Conservation (phyloP, 805 yeast species). For the Ogataea nakhonphanomensis region DNA sequence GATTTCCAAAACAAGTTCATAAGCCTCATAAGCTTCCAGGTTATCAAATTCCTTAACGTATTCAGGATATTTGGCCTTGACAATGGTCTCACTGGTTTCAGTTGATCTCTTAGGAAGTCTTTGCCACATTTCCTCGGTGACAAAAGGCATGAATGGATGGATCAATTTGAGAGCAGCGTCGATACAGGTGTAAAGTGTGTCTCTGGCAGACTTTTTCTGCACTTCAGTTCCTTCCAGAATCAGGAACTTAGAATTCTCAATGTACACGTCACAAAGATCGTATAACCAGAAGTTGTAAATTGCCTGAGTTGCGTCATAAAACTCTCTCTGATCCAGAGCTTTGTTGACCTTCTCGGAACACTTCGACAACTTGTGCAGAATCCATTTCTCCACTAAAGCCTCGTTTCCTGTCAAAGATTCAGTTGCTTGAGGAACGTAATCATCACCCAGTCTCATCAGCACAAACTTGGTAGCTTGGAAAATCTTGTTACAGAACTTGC, state of each 20-base stretch:
- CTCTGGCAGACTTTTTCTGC: slow-evolving; percentile 87
- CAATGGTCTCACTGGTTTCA: slow-evolving; percentile 69
- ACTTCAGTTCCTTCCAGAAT: slow-evolving; percentile 85
- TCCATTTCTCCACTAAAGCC: slow-evolving; percentile 95
- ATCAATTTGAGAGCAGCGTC: slow-evolving; percentile 89
- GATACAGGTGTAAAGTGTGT: slow-evolving; percentile 87
- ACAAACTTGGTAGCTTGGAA: slow-evolving; percentile 98
- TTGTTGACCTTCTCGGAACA: slow-evolving; percentile 64
- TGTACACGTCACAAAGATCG: slow-evolving; percentile 95
- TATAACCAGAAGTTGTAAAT: slow-evolving; percentile 93
- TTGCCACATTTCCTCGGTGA: slow-evolving; percentile 99
- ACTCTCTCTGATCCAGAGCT: slow-evolving; percentile 79
- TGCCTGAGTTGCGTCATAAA: slow-evolving; percentile 80
- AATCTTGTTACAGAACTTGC: slow-evolving; percentile 99
- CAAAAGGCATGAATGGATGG: slow-evolving; percentile 97
- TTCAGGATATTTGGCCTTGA: slow-evolving; percentile 75
- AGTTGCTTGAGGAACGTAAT: slow-evolving; percentile 74
- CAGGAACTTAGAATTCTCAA: slow-evolving; percentile 92
- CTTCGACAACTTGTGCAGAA: slow-evolving; percentile 75
- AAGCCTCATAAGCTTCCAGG: slow-evolving; percentile 63
- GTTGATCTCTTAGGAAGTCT: slow-evolving; percentile 84
- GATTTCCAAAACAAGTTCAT: slow-evolving; percentile 79
- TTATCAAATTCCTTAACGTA: slow-evolving; percentile 60
- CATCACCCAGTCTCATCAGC: slow-evolving; percentile 86
- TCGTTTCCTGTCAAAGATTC: slow-evolving; percentile 67